Conservation (phyloP, 768 basidiomycete species). For the Nidularia sp. region DNA sequence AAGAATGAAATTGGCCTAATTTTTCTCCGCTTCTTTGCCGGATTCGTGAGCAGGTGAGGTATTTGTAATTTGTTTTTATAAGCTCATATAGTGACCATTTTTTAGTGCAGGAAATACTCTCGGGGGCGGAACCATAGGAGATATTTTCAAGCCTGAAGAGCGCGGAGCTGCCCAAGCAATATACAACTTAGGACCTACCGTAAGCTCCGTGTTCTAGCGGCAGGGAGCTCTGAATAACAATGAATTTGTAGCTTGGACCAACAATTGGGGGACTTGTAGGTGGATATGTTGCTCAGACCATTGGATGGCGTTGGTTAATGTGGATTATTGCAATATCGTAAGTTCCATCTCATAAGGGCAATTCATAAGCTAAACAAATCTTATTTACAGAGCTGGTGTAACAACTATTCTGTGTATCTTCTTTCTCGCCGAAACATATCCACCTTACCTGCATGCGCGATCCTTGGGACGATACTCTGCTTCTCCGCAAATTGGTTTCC, state of each 20-base stretch:
- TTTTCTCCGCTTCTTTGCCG: not conserved
- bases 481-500: not conserved
- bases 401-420: not conserved
- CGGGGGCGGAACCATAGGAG: not conserved
- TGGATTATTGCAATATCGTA: not conserved
- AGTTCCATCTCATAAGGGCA: not conserved
- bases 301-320: not conserved
- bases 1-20: not conserved
- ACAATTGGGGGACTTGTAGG: not conserved
- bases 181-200: not conserved
- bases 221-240: not conserved
- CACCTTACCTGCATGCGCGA: not conserved
- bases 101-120: not conserved
- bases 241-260: not conserved
- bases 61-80: not conserved
- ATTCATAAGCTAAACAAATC: not conserved
- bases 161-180: not conserved
- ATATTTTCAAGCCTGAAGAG: not conserved
- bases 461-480: not conserved
- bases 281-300: not conserved
- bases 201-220: not conserved
- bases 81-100: not conserved
- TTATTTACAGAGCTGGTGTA: not conserved
- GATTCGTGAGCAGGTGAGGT: not conserved
- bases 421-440: not conserved